phyloP scores from a whole-genome alignment of 1,284 basidiomycete species.

The Cryptococcus floricola region DNA sequence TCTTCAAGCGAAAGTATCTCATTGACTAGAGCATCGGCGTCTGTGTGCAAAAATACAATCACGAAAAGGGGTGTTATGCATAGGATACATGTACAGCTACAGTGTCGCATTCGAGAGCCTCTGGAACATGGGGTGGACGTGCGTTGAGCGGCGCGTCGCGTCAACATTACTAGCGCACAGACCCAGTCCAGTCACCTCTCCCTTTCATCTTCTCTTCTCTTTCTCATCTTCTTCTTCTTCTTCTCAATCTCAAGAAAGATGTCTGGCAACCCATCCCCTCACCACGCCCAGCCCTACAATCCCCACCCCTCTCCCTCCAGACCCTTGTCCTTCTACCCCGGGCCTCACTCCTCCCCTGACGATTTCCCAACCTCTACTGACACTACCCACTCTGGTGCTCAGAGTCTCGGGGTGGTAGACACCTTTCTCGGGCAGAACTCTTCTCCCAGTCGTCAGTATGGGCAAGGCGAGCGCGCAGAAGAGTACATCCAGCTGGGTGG shows the following conservation, averaged over 20 bases:
- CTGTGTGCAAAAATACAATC: not conserved
- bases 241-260: not conserved
- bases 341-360: not conserved
- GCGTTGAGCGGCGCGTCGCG: not conserved
- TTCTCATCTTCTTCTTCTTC: not conserved
- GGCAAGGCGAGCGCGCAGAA: no score
- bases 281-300: not conserved
- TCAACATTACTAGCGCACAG: not conserved
- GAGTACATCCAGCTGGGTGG: no score
- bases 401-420: no score
- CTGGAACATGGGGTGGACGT: not conserved
- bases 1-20: slow-evolving; percentile 96
- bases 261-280: not conserved
- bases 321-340: not conserved
- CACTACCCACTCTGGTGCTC: no score
- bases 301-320: not conserved
- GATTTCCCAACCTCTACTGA: not conserved
- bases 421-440: no score
- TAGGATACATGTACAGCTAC: not conserved
- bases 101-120: not conserved
- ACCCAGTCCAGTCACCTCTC: not conserved
- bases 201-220: not conserved
- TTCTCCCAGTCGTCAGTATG: no score
- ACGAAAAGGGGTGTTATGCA: not conserved
- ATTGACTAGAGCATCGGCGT: slow-evolving; percentile 62